Evolutionary conservation across 805 yeast genomes (phyloP), one percentile per base, ranked within the genome.

Genomic region (Nematodospora valgi): DNA sequence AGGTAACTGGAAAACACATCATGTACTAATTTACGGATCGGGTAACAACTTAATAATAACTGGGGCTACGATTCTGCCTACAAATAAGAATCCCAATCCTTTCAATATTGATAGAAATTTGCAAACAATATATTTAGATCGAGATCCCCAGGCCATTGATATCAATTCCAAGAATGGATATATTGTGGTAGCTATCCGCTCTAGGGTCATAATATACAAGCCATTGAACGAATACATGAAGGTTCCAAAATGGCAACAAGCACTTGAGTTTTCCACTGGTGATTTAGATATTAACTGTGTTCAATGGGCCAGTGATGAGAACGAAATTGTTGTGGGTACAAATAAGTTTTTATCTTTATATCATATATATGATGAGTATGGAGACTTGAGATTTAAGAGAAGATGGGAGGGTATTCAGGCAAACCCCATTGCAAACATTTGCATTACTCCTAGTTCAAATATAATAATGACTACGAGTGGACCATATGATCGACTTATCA

Each of bases 11-110:
- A 77, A 76, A 37, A 67, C 68, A 8, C 77, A 76, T 40, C 73
- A 77, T 34, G 58, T 87, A 2, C 59, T 84, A 22, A 79, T 78
- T 1, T 91, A 91, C 54, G 84, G 88, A 39, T 86, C 96, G 1
- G 97, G 96, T 0, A 87, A 87, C 59, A 87, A 86, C 54, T 65
- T 91, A 45, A 83, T 91, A 22, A 71, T 67, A 11, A 45, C 58
- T 34, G 34, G 43, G 6, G 46, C 53, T 16, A 41, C 57, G 9
- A 43, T 37, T 12, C 37, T 43, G 15, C 28, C 16, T 11, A 33
- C 34, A 18, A 35, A 35, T 12, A 38, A 26, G 20, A 37, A 33
- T 18, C 39, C 28, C 14, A 34, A 10, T 10, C 29, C 40, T 2
- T 24, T 19, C 3, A 36, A 33, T 4, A 25, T 34, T 12, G 32